These are phyloP conservation scores for Carex arenaria DNA, from an alignment of 202 grass and related monocot species.

Conservation along the genomic window DNA sequence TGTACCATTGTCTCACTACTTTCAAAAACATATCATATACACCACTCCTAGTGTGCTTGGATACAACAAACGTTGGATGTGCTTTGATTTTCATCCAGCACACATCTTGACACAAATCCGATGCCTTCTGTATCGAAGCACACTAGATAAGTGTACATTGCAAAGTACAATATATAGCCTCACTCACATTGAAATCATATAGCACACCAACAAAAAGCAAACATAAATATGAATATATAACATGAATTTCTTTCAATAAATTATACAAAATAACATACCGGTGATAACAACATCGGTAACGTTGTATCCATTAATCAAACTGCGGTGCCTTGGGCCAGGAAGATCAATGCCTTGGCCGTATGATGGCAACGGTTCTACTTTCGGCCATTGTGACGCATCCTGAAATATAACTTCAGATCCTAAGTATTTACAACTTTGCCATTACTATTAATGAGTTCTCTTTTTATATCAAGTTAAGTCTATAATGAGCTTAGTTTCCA, in stretches of 20 bases:
- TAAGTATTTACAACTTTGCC: not conserved
- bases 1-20: no score
- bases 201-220: not conserved
- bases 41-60: not conserved
- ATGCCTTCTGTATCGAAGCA: no score
- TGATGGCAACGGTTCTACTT: constrained; percentile 74
- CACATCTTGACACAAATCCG: no score
- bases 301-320: constrained; percentile 80
- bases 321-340: constrained; percentile 59
- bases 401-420: constrained; percentile 20
- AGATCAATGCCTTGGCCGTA: constrained; percentile 77
- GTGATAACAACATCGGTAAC: constrained; percentile 74
- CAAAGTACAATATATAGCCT: no score
- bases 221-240: not conserved
- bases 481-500: not conserved
- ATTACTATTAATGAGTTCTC: not conserved
- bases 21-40: not conserved
- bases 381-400: constrained; percentile 71
- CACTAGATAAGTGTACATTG: no score
- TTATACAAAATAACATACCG: constrained; percentile 30
- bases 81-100: no score
- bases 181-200: no score
- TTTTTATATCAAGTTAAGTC: not conserved
- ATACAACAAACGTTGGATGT: no score
- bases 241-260: not conserved